Percentiles rank a stretch among this genome's conserved stretches.
These are phyloP conservation scores for Pisolithus thermaeus DNA, from an alignment of 1,284 basidiomycete genomes.

Conservation along the genomic window DNA sequence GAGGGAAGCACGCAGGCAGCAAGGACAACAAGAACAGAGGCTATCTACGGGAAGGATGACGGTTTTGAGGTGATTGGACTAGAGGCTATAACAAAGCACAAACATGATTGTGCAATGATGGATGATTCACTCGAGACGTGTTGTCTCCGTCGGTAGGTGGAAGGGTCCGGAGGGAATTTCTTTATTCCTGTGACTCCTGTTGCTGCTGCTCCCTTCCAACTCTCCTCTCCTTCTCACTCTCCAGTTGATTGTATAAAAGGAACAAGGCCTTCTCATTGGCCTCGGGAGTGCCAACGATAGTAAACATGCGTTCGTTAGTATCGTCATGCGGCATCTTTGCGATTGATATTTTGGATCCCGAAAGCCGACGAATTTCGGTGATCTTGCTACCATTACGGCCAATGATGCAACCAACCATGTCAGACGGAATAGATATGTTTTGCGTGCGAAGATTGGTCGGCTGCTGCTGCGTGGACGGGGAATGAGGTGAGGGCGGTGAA, in stretches of 20 bases:
- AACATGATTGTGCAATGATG: conserved; percentile 13
- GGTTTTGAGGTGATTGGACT: conserved; percentile 6
- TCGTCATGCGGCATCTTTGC: conserved; percentile 99
- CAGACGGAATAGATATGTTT: conserved; percentile 97
- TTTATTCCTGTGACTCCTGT: conserved; percentile 49
- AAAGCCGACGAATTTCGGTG: conserved; percentile 95
- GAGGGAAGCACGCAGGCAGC: conserved; percentile 11
- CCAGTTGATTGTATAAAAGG: conserved; percentile 94
- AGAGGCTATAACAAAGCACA: conserved; percentile 7
- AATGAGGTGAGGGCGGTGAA: conserved; percentile 55
- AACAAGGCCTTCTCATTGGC: conserved; percentile 96
- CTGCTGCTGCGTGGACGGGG: conserved; percentile 49
- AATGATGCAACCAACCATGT: conserved; percentile 99
- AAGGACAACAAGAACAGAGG: conserved; percentile 25
- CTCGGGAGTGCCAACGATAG: conserved; percentile 94
- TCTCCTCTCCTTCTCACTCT: conserved; percentile 91
- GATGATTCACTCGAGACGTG: neutral
- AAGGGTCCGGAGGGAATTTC: neutral
- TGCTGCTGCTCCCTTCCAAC: conserved; percentile 76
- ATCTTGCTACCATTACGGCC: conserved; percentile 97
- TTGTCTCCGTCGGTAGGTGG: neutral
- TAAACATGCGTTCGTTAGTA: conserved; percentile 98
- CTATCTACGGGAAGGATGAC: conserved; percentile 12
- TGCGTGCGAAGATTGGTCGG: conserved; percentile 88
- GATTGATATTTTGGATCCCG: conserved; percentile 95